Base-by-base conservation (phyloP, 208 protist genomes). In the Trypanosomatidae sp. region DNA sequence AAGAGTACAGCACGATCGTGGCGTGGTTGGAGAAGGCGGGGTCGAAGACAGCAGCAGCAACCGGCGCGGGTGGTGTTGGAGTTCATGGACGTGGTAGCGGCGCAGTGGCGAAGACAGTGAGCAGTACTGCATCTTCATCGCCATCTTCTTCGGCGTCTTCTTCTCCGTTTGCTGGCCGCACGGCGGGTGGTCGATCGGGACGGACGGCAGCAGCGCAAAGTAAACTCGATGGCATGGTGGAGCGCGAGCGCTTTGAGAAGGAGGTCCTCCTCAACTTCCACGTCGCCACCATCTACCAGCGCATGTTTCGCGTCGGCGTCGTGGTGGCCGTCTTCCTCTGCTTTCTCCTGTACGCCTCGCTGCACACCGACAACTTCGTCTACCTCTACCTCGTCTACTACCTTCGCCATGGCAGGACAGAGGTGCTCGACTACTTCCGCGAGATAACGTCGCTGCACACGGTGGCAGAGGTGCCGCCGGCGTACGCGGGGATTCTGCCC, bases 231-330 rank as follows among this genome's bases (percentile, higher is more conserved):
- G 81, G 68, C 47, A 78, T 92, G 74, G 83, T 97, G 50, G 83
- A 85, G 55, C 81, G 93, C 33, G 93, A 97, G 66, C 47, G 46
- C 28, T 97, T 97, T 76, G 85, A 95, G 22, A 60, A 58, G 52
- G 89, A 97, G 73, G 84, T 97, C 64, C 77, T 97, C 30, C 74
- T 71, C 19, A 71, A 71, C 17, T 91, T 97, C 72, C 86, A 91
- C 62, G 91, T 97, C 39, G 93, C 93, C 6, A 90, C 85, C 3
- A 73, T 90, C 70, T 97, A 95, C 71, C 93, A 97, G 60, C 87
- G 91, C 7, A 83, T 87, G 68, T 62, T 88, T 39, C 91, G 90
- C 60, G 19, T 89, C 7, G 85, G 86, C 72, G 55, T 89, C 36
- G 44, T 74, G 5, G 44, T 79, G 7, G 82, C 79, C 36, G 30